A percentile compares a stretch with the other conserved stretches of the same genome.
Conservation (phyloP, 495 filamentous ascomycete genomes). For the Xylaria acuta region DNA sequence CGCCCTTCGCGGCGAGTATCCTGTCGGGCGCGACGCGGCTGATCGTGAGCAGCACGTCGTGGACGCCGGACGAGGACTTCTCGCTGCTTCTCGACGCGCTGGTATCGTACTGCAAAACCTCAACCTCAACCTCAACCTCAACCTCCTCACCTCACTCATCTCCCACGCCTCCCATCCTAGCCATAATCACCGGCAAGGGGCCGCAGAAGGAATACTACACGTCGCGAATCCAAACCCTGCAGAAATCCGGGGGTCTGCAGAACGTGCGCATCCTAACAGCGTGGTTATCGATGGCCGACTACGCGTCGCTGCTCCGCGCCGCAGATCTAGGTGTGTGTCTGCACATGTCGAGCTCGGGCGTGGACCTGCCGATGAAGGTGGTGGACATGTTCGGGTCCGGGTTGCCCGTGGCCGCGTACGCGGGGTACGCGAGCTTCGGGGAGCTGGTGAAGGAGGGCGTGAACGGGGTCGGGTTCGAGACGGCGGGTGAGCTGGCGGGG, state of each 20-base stretch:
- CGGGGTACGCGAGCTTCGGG: slow-evolving; percentile 79
- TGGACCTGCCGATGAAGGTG: slow-evolving; percentile 99
- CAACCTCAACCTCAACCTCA: not conserved
- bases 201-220: slow-evolving; percentile 81
- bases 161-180: slow-evolving; percentile 66
- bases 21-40: slow-evolving; percentile 63
- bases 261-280: slow-evolving; percentile 77
- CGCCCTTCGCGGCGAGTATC: slow-evolving; percentile 61
- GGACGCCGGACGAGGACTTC: slow-evolving; percentile 98
- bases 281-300: slow-evolving; percentile 83
- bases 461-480: slow-evolving; percentile 83
- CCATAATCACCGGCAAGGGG: slow-evolving; percentile 91
- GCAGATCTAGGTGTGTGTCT: slow-evolving; percentile 91
- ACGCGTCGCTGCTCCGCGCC: slow-evolving; percentile 82
- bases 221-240: slow-evolving; percentile 63
- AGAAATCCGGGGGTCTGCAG: slow-evolving; percentile 62
- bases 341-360: slow-evolving; percentile 90
- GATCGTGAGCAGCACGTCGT: slow-evolving; percentile 89
- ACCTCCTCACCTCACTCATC: not conserved
- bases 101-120: slow-evolving; percentile 62
- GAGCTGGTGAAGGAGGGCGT: slow-evolving; percentile 86
- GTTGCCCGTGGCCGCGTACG: slow-evolving; percentile 87
- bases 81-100: slow-evolving; percentile 85
- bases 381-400: slow-evolving; percentile 98
- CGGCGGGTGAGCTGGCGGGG: slow-evolving; percentile 62